Evolutionary conservation across 108 stramenopile species (phyloP).

Genomic region (Cyclostephanos tholiformis): DNA sequence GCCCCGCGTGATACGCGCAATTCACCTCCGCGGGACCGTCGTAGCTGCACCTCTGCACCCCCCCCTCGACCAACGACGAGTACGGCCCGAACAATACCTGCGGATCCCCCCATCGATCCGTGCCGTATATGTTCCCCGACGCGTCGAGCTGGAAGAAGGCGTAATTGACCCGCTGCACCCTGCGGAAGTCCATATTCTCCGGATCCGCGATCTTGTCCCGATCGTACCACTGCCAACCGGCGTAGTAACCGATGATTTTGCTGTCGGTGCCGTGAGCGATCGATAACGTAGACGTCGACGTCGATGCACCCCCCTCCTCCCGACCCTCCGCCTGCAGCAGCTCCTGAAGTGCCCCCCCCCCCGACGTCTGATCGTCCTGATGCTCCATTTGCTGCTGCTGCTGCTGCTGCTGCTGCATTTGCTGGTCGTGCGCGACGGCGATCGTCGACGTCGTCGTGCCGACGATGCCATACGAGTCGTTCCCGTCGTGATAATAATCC

Average conservation of each 20-base stretch:
- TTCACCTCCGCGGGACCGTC: constrained; percentile 35
- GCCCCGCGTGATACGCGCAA: constrained; percentile 33
- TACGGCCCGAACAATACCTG: constrained; percentile 40
- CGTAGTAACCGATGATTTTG: constrained; percentile 44
- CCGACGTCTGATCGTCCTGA: too few species aligned
- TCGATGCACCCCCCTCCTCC: constrained; percentile 1
- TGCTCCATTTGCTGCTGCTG: neutral
- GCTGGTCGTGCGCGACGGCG: neutral
- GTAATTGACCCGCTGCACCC: constrained; percentile 40
- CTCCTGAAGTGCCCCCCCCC: too few species aligned
- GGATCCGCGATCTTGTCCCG: constrained; percentile 38
- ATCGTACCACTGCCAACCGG: constrained; percentile 52
- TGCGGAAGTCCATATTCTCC: constrained; percentile 39
- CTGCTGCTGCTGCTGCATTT: neutral
- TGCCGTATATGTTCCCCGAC: constrained; percentile 27
- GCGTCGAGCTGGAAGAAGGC: constrained; percentile 47
- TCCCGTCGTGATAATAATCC: neutral
- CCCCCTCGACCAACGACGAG: constrained; percentile 18
- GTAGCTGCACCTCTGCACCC: constrained; percentile 33
- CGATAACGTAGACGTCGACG: neutral
- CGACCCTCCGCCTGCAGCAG: neutral
- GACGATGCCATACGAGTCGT: too few species aligned
- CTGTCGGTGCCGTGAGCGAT: constrained; percentile 24
- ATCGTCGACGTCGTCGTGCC: too few species aligned
- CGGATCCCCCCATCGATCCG: constrained; percentile 43